Evolutionary conservation across 163 green algal species (phyloP), one percentile per base, ranked within the genome.

Genomic region (Chlamydomonas reinhardtii): DNA sequence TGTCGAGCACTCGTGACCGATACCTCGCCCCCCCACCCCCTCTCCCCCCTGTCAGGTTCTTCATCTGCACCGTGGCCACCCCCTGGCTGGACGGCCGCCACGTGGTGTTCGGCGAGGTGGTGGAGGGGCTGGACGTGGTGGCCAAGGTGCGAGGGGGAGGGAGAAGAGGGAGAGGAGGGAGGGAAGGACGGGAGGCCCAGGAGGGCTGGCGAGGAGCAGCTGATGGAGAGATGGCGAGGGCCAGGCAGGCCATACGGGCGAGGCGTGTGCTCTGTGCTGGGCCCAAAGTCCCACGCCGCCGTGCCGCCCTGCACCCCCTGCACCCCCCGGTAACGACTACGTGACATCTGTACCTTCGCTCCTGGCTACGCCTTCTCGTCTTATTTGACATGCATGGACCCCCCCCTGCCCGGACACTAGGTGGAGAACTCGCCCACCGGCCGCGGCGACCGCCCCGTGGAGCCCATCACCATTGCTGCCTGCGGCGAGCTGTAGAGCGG

Each of bases 11-110:
- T n/a, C n/a, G n/a, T n/a, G n/a, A 48, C 39, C 39, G 8, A 14
- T 8, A 48, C 39, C 39, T 14, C 39, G 8, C 39, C 5, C 39
- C 39, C 39, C 39, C 39, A 48, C 39, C 48, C 17, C 48, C 1
- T 48, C 20, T 52, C 24, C 52, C 1, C n/a, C 1, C 56, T 2
- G 32, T 0, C 79, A 85, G 79, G 94, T 98, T 99, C 87, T 99
- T 99, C 91, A 97, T 99, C 90, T 99, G 96, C 52, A 98, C 95
- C 0, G 95, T 97, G 22, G 84, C 96, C 32, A 99, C 97, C 6
- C 96, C 96, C 20, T 99, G 97, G 98, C 92, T 99, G 54, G 97
- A 99, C 90, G 94, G 95, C 89, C 99, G 99, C 93, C 98, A 99
- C 94, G 98, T 97, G 3, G 96, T 99, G 27, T 99, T 99, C 94